Evolutionary conservation across 164 flowering plant species (phyloP), one percentile per base, ranked within the genome.

Genomic region (Taxillus chinensis): DNA sequence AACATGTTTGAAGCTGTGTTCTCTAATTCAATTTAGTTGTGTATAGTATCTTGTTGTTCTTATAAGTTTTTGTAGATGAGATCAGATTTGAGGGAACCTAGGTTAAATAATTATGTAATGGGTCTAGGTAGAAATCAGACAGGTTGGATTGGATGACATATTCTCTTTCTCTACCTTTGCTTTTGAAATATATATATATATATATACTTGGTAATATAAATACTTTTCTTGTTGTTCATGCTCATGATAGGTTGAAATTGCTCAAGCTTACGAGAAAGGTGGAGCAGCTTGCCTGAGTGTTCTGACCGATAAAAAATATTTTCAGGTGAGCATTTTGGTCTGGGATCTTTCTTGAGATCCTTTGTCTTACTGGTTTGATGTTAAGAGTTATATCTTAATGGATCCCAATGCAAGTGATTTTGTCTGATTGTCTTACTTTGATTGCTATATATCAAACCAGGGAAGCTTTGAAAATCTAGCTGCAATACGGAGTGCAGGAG

Each of bases 241-340:
- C n/a, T 70, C 42, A 11, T 68, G 7, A 74, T 75, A 89, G 99
- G 96, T 95, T 74, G 82, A 87, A 67, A 82, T 95, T 71, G 99
- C 99, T 42, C 72, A 74, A 72, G 83, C 97, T 68, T 95, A 95
- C 74, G 97, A 91, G 74, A 85, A 80, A 74, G 99, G 97, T 70
- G 99, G 99, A 63, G 99, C 99, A 16, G 95, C 99, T 52, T 95
- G 99, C 74, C 93, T 95, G 41, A 91, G 97, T 79, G 96, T 95
- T 62, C 77, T 95, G 79, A 89, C 99, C 0, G 99, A 95, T 78
- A 77, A 77, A 68, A 90, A 95, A 63, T 95, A 73, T 75, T 95
- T 95, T 67, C 75, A 91, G 86, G 99, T 91, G 67, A 56, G 46
- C 54, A 15, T 17, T 5, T n/a, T 11, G 48, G 53, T 37, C 50